Conservation (phyloP, 176 grass and related monocot genomes). For the Areca catechu region DNA sequence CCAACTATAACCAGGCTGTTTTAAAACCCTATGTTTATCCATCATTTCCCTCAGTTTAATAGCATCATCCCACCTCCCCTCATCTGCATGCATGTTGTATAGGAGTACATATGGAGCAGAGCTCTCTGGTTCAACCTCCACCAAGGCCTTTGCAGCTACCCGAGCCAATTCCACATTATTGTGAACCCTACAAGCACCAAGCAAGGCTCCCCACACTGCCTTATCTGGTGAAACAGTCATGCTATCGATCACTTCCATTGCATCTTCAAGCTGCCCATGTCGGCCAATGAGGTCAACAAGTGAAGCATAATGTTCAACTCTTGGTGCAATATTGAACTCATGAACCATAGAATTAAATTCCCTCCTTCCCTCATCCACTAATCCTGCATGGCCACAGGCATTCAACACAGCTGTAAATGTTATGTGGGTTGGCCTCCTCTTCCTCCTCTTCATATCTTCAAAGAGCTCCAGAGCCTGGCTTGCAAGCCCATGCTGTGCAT, state of each 20-base stretch:
- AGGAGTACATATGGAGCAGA: slow-evolving; percentile 78
- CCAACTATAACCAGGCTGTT: slow-evolving; percentile 66
- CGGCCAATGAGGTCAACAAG: slow-evolving; percentile 61
- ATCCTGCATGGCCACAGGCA: slow-evolving; percentile 57
- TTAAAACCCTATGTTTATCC: slow-evolving; percentile 52
- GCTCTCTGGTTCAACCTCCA: slow-evolving; percentile 49
- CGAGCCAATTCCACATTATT: slow-evolving; percentile 45
- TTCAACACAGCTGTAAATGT: slow-evolving; percentile 62
- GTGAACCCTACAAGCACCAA: slow-evolving; percentile 62
- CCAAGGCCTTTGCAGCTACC: slow-evolving; percentile 44
- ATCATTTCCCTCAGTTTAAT: slow-evolving; percentile 45
- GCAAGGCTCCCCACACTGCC: slow-evolving; percentile 71
- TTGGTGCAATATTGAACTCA: slow-evolving; percentile 45
- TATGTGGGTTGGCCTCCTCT: slow-evolving; percentile 40
- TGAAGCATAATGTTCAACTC: slow-evolving; percentile 63
- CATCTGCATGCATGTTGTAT: slow-evolving; percentile 66
- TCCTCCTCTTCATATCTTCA: slow-evolving; percentile 41
- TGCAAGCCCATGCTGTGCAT: slow-evolving; percentile 47
- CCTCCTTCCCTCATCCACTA: slow-evolving; percentile 49
- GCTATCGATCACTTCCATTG: slow-evolving; percentile 38
- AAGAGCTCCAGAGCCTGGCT: slow-evolving; percentile 50
- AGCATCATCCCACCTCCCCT: slow-evolving; percentile 63
- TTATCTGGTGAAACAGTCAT: slow-evolving; percentile 48
- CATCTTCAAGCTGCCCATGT: slow-evolving; percentile 46
- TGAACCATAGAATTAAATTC: slow-evolving; percentile 56